These are phyloP conservation scores for Penicillium coffeae DNA, from an alignment of 495 filamentous ascomycete species.

Conservation along the genomic window DNA sequence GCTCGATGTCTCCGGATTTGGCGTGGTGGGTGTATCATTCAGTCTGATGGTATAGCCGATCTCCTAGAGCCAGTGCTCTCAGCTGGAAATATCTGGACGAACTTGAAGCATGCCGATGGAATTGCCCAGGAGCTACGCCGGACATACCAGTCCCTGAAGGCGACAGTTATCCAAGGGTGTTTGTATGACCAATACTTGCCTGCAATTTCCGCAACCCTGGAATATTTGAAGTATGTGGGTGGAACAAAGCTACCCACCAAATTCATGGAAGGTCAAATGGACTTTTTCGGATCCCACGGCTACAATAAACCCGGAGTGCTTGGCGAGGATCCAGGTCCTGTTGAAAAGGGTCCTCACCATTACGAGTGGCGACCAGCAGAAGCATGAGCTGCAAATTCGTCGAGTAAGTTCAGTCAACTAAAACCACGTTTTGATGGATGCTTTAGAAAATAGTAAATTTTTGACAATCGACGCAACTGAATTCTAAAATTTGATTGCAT, in stretches of 20 bases:
- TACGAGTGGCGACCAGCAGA: slow-evolving; percentile 30
- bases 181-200: slow-evolving; percentile 63
- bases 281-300: slow-evolving; percentile 68
- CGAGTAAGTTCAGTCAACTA: too few species aligned
- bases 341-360: slow-evolving; percentile 38
- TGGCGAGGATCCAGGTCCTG: slow-evolving; percentile 39
- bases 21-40: slow-evolving; percentile 72
- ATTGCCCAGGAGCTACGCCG: slow-evolving; percentile 53
- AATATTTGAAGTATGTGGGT: slow-evolving; percentile 64
- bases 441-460: too few species aligned
- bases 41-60: slow-evolving; percentile 61
- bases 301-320: slow-evolving; percentile 50
- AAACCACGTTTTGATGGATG: too few species aligned
- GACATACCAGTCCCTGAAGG: slow-evolving; percentile 50
- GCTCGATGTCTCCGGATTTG: slow-evolving; percentile 61
- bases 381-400: too few species aligned
- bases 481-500: too few species aligned
- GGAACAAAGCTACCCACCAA: slow-evolving; percentile 57
- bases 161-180: slow-evolving; percentile 52
- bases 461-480: too few species aligned
- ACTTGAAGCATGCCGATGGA: slow-evolving; percentile 42
- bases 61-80: slow-evolving; percentile 47
- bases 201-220: slow-evolving; percentile 58
- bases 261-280: slow-evolving; percentile 72
- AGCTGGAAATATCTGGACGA: slow-evolving; percentile 20